Evolutionary conservation across 2,329 filamentous ascomycete genomes (phyloP), one percentile per base, ranked within the genome.

Genomic region (Teratosphaeria gauchensis): DNA sequence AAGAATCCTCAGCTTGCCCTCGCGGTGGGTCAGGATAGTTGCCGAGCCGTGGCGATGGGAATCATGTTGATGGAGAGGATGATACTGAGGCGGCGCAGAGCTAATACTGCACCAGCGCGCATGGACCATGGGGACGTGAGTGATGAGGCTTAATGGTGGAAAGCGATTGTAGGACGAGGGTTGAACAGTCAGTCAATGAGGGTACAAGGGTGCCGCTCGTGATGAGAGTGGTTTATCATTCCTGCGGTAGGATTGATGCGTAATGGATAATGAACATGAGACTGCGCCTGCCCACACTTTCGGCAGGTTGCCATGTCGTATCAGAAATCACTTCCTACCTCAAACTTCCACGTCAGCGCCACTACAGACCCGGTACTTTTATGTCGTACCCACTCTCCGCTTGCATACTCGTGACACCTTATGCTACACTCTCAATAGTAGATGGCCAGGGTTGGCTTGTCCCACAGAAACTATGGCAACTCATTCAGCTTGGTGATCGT

Each of bases 211-310:
- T 16, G 52, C 14, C 52, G 19, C 32, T 53, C 14, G 14, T 19
- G 24, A 53, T 5, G 52, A 19, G 52, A 19, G 28, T 21, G 52
- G 12, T n/a, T 8, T 32, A 31, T 31, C 24, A n/a, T 30, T 31
- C 32, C 24, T 31, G 52, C 12, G 32, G 19, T 19, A 53, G 28
- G 57, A 48, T 51, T 63, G 61, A 62, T 63, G 61, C 61, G 53
- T 64, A 64, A 64, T 64, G 62, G 58, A 56, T 64, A 63, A 64
- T 61, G 62, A 64, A 58, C 42, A 48, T 48, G 42, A 24, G 9
- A 19, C 19, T 16, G 16, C 16, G 19, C 5, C 42, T 21, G 19
- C 3, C 42, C 8, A 8, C n/a, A 24, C n/a, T 48, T 8, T 48
- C 42, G 3, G 42, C 16, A 8, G 35, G 35, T 11, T 42, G 35